Evolutionary conservation across 2,329 filamentous ascomycete species (phyloP).

Genomic region (Teratosphaeria zuluensis): DNA sequence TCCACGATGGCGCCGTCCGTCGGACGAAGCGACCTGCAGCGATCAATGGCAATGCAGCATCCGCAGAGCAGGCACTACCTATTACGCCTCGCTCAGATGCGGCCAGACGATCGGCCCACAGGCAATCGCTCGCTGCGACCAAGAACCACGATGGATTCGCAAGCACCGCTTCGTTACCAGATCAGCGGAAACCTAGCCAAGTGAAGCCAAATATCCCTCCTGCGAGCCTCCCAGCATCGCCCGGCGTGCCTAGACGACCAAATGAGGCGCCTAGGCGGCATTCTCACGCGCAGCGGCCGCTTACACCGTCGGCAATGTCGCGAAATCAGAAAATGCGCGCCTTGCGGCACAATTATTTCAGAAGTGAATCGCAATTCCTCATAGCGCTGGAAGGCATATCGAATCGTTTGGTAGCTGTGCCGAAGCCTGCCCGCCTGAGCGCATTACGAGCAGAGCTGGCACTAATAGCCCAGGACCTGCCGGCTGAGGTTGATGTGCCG

Average conservation of each 20-base stretch:
- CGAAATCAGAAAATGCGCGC: slow-evolving; percentile 59
- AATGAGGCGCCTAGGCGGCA: slow-evolving; percentile 40
- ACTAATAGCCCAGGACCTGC: slow-evolving; percentile 69
- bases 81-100: slow-evolving; percentile 7
- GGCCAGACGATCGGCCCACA: slow-evolving; percentile 5
- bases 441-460: slow-evolving; percentile 72
- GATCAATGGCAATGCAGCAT: slow-evolving; percentile 15
- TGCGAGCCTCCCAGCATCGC: slow-evolving; percentile 25
- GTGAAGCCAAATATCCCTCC: slow-evolving; percentile 9
- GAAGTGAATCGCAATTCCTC: slow-evolving; percentile 70
- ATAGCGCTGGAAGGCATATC: slow-evolving; percentile 76
- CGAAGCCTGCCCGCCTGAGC: slow-evolving; percentile 71
- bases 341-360: slow-evolving; percentile 71
- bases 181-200: slow-evolving; percentile 14
- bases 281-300: slow-evolving; percentile 46
- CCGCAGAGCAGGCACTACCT: slow-evolving; percentile 5
- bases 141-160: slow-evolving; percentile 19
- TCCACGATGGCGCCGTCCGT: slow-evolving; percentile 16
- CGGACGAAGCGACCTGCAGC: slow-evolving; percentile 27
- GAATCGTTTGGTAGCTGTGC: slow-evolving; percentile 71
- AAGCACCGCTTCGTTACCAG: slow-evolving; percentile 26
- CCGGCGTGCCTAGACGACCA: slow-evolving; percentile 29
- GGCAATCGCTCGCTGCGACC: slow-evolving; percentile 27
- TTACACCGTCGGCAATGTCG: slow-evolving; percentile 54
- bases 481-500: slow-evolving; percentile 74